Conservation (phyloP, 352 stramenopile species). For the Phytophthora fragariae region DNA sequence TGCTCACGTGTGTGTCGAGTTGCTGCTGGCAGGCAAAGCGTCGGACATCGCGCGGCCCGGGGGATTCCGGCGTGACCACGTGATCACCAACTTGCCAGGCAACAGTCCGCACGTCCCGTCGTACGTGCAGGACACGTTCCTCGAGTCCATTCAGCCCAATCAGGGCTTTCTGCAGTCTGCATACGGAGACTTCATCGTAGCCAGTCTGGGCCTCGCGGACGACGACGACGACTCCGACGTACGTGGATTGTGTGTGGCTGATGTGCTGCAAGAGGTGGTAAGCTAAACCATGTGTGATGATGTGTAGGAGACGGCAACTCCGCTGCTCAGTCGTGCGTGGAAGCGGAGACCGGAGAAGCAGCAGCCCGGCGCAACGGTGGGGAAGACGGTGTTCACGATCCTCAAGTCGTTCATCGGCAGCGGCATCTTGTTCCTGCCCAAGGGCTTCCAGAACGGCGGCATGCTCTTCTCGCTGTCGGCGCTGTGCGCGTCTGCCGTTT, state of each 20-base stretch:
- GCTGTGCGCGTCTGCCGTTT: conserved; percentile 47
- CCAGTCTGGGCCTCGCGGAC: conserved; percentile 54
- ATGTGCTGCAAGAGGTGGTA: conserved; percentile 9
- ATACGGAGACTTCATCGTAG: conserved; percentile 66
- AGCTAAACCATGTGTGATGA: background rate
- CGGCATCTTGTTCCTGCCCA: conserved; percentile 73
- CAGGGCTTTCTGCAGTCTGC: conserved; percentile 49
- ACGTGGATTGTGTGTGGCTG: conserved; percentile 20
- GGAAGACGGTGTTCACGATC: conserved; percentile 73
- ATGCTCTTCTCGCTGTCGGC: conserved; percentile 73
- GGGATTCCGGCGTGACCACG: conserved; percentile 63
- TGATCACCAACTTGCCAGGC: conserved; percentile 48
- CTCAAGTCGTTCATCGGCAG: conserved; percentile 81
- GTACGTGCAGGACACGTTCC: conserved; percentile 62
- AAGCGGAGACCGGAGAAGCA: conserved; percentile 37
- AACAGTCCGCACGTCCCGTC: conserved; percentile 40
- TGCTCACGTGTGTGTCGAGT: background rate
- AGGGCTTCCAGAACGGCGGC: conserved; percentile 71
- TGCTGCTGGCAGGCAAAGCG: conserved; percentile 43
- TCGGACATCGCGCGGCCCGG: conserved; percentile 63
- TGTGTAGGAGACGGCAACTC: conserved; percentile 47
- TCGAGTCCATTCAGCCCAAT: conserved; percentile 54
- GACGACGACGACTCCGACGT: conserved; percentile 53
- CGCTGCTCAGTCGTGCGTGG: conserved; percentile 43
- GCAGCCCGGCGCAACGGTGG: conserved; percentile 43